Conservation (phyloP, 2,329 filamentous ascomycete genomes). For the Trichoderma sp. region DNA sequence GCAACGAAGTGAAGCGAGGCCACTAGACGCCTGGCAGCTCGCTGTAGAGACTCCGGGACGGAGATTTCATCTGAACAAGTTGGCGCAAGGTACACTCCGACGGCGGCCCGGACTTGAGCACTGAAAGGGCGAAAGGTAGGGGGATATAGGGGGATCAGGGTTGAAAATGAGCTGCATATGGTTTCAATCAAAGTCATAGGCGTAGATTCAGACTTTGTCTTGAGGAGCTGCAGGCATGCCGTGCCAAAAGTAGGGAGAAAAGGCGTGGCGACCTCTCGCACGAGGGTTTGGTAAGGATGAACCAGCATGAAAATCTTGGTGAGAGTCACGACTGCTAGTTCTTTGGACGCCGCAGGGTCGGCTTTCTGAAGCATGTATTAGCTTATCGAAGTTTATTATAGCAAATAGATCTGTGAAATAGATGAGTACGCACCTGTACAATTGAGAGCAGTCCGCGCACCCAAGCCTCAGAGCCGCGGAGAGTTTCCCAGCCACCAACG, state of each 20-base stretch:
- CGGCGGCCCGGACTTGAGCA: conserved; percentile 62
- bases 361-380: conserved; percentile 57
- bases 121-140: conserved; percentile 78
- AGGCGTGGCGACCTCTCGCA: conserved; percentile 85
- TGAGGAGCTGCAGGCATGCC: conserved; percentile 66
- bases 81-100: conserved; percentile 61
- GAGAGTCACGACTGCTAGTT: conserved; percentile 71
- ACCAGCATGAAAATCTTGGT: conserved; percentile 82
- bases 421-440: conserved; percentile 56
- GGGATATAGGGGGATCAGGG: conserved; percentile 75
- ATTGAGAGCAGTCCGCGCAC: conserved; percentile 72
- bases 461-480: conserved; percentile 73
- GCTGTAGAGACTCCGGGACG: conserved; percentile 52
- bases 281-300: conserved; percentile 76
- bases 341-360: conserved; percentile 72
- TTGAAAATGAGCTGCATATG: conserved; percentile 68
- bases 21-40: conserved; percentile 62
- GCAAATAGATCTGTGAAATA: background rate
- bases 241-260: conserved; percentile 72
- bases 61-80: conserved; percentile 52
- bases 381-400: background rate
- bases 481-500: conserved; percentile 77
- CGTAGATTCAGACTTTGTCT: conserved; percentile 40
- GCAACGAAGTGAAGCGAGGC: conserved; percentile 76
- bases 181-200: conserved; percentile 59